These are phyloP conservation scores for Phytopythium helicoides DNA, from an alignment of 352 stramenopile species.

Conservation along the genomic window DNA sequence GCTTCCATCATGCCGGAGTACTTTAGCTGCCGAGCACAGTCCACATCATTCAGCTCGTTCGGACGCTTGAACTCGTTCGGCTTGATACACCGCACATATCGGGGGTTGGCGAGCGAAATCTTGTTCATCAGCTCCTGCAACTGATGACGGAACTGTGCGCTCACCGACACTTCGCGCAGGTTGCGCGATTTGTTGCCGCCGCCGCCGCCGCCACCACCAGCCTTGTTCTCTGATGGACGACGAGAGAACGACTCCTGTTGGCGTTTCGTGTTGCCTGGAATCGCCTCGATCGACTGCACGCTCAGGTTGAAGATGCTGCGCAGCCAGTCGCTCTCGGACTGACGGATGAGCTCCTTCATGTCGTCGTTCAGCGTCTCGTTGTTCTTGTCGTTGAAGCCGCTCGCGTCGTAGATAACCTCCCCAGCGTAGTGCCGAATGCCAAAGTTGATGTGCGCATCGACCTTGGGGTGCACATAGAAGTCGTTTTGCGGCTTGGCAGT, in stretches of 20 bases:
- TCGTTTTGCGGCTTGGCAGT: slow-evolving; percentile 80
- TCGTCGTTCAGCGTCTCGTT: slow-evolving; percentile 96
- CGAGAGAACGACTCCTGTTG: slow-evolving; percentile 61
- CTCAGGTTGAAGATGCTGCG: slow-evolving; percentile 84
- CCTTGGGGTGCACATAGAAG: slow-evolving; percentile 89
- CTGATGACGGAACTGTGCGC: slow-evolving; percentile 87
- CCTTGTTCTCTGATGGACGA: slow-evolving; percentile 49
- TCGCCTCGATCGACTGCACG: slow-evolving; percentile 82
- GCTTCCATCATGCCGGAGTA: slow-evolving; percentile 92
- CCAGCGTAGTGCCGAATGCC: slow-evolving; percentile 91
- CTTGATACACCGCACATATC: slow-evolving; percentile 89
- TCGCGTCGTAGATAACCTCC: slow-evolving; percentile 97
- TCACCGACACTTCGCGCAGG: slow-evolving; percentile 83
- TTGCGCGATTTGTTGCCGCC: slow-evolving; percentile 76
- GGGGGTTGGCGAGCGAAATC: slow-evolving; percentile 84
- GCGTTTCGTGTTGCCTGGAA: slow-evolving; percentile 65
- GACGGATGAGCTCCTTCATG: slow-evolving; percentile 91
- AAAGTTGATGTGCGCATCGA: slow-evolving; percentile 87
- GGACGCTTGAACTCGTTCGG: slow-evolving; percentile 85
- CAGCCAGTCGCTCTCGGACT: slow-evolving; percentile 82
- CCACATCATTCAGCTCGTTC: slow-evolving; percentile 71
- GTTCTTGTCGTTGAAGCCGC: slow-evolving; percentile 98
- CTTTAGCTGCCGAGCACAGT: slow-evolving; percentile 87
- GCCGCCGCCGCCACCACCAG: slow-evolving; percentile 17
- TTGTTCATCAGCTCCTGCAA: slow-evolving; percentile 89